phyloP scores from a whole-genome alignment of 2,329 filamentous ascomycete genomes.

The Neocucurbitaria cava region DNA sequence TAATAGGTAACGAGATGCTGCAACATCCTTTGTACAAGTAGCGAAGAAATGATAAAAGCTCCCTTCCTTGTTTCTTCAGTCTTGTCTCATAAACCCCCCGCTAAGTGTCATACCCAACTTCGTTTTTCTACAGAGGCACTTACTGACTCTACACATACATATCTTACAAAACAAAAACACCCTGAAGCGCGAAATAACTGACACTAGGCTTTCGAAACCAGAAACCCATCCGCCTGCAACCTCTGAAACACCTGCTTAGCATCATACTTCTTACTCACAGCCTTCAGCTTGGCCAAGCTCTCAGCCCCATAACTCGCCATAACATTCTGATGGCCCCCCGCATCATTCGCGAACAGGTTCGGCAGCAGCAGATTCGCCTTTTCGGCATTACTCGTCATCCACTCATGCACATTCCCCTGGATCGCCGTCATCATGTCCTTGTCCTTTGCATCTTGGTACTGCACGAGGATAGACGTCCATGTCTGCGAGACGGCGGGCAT shows the following conservation, averaged over 20 bases:
- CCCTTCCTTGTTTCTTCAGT: too few relatives aligned
- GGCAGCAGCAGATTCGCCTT: constrained; percentile 1
- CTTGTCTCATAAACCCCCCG: too few relatives aligned
- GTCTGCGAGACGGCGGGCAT: not conserved
- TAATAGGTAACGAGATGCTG: too few relatives aligned
- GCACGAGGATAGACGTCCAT: constrained; percentile 1
- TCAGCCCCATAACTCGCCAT: constrained; percentile 42
- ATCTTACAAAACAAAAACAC: too few relatives aligned
- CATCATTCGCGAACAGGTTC: constrained; percentile 55
- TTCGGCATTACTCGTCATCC: constrained; percentile 13
- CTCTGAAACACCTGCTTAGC: constrained; percentile 50
- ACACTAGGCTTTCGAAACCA: constrained; percentile 69
- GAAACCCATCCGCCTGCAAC: constrained; percentile 28
- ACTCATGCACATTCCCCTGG: constrained; percentile 1
- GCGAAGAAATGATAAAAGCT: too few relatives aligned
- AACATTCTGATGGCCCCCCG: constrained; percentile 50
- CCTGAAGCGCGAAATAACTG: too few relatives aligned
- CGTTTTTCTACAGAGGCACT: too few relatives aligned
- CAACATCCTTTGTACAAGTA: too few relatives aligned
- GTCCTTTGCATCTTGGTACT: constrained; percentile 2
- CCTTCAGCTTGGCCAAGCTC: constrained; percentile 43
- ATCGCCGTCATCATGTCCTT: constrained; percentile 1
- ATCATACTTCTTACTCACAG: constrained; percentile 49
- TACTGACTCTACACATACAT: too few relatives aligned
- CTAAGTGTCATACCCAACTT: too few relatives aligned